phyloP scores from a whole-genome alignment of 177 flowering plant genomes.

The Tripterygium wilfordii region DNA sequence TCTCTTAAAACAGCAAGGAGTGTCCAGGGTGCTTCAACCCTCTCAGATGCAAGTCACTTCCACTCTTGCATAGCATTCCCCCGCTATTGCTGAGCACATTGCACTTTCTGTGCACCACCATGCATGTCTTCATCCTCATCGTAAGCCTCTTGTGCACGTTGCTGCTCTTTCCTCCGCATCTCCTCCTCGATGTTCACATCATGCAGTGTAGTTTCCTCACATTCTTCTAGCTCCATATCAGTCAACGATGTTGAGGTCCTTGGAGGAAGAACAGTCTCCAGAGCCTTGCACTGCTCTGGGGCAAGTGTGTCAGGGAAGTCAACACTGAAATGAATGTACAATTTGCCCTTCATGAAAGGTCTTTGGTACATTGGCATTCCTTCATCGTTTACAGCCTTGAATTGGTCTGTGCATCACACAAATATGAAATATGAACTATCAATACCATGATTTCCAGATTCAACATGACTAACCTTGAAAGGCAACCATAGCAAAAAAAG shows the following conservation, averaged over 20 bases:
- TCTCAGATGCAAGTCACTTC: no score
- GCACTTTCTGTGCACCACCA: no score
- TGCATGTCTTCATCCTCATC: constrained; percentile 75
- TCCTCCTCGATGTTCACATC: constrained; percentile 96
- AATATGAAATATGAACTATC: no score
- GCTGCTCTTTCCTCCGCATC: constrained; percentile 78
- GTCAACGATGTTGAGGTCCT: constrained; percentile 45
- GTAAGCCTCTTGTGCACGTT: constrained; percentile 69
- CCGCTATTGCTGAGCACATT: constrained; percentile 31
- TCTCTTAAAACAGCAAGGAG: no score
- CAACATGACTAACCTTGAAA: no score
- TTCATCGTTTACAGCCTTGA: constrained; percentile 86
- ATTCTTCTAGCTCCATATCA: constrained; percentile 92
- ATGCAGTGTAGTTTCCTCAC: constrained; percentile 89
- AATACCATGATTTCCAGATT: no score
- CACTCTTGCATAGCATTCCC: no score
- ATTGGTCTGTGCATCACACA: constrained; percentile 56
- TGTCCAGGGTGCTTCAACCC: no score
- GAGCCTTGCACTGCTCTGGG: constrained; percentile 64
- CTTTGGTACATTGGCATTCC: constrained; percentile 91
- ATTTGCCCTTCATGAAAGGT: constrained; percentile 83
- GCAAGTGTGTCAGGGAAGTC: constrained; percentile 77
- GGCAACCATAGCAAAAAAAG: no score
- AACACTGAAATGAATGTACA: constrained; percentile 81
- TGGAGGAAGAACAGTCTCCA: constrained; percentile 65